Evolutionary conservation across 179 eudicot genomes (phyloP).

Genomic region (Heliamphora pulchella): DNA sequence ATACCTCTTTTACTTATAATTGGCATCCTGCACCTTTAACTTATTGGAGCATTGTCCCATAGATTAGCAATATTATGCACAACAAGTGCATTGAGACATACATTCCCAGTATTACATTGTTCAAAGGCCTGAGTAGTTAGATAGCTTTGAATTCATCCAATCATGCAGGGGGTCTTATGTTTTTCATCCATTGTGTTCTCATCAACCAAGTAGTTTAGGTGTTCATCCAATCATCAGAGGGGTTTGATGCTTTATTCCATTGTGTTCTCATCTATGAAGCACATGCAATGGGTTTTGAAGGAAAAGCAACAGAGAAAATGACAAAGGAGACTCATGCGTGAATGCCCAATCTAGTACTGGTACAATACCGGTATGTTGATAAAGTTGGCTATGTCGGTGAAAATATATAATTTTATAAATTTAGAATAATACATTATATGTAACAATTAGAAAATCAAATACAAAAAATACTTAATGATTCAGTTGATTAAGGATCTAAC

Average conservation of each 20-base stretch:
- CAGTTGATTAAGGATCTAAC: too few species aligned
- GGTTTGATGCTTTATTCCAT: not conserved
- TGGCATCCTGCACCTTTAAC: conserved; percentile 18
- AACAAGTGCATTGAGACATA: not conserved
- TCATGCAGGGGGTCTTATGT: not conserved
- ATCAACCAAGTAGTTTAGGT: not conserved
- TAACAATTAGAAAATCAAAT: too few species aligned
- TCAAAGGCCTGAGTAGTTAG: not conserved
- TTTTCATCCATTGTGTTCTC: not conserved
- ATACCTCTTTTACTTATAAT: not conserved
- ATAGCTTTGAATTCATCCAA: not conserved
- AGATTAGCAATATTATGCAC: not conserved
- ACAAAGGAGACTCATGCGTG: too few species aligned
- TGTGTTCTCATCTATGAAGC: not conserved
- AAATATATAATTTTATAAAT: too few species aligned
- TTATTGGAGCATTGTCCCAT: not conserved
- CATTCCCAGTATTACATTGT: not conserved
- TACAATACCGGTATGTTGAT: too few species aligned
- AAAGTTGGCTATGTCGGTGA: too few species aligned
- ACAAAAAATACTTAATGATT: too few species aligned
- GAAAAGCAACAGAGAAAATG: too few species aligned
- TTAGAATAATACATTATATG: too few species aligned
- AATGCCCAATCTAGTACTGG: too few species aligned
- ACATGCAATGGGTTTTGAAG: too few species aligned
- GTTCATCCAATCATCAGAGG: not conserved